Base-by-base conservation (phyloP, 192 early-diverging fungal species). In the Pilobolus umbonatus region DNA sequence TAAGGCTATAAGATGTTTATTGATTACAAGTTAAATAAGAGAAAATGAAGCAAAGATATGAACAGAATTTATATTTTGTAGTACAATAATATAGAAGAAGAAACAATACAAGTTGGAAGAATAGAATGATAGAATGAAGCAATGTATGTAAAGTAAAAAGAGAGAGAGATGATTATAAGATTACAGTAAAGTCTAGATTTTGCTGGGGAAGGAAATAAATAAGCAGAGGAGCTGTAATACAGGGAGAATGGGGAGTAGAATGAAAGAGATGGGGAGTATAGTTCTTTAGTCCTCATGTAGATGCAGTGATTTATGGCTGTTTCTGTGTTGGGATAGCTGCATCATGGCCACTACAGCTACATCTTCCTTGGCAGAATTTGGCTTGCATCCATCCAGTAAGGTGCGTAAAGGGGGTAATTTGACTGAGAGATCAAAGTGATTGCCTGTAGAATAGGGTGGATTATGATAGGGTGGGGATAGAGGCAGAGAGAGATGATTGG, bases 321-420 rank as follows among this genome's bases (percentile, higher is more conserved):
- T 49, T 29, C 22, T n/a, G 47, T 15, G 17, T 35, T 54, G 52
- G 22, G 52, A 54, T 24, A 54, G 52, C 38, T 54, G 52, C 31
- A 54, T 54, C 52, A 54, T 54, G 8, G 52, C 52, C 17, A 34
- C 10, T 5, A 54, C 52, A 22, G 32, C 52, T 15, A 14, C 52
- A 38, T 54, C 52, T 10, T 24, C 21, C 4, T 9, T 29, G 2
- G 3, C 34, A 9, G 50, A n/a, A 22, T 54, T 54, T 54, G 24
- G 12, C 15, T 14, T 54, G 14, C 38, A 38, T 24, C 21, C 14
- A 38, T 3, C 19, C 14, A 25, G 14, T 12, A 38, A 5, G 12
- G 19, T 29, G 24, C 35, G 52, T 19, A 54, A 17, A 0, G 52
- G 52, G 8, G 52, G 52, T 24, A 54, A 35, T 19, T 54, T 22